These are phyloP conservation scores for Spathaspora hagerdaliae DNA, from an alignment of 805 yeast species.

Conservation along the genomic window DNA sequence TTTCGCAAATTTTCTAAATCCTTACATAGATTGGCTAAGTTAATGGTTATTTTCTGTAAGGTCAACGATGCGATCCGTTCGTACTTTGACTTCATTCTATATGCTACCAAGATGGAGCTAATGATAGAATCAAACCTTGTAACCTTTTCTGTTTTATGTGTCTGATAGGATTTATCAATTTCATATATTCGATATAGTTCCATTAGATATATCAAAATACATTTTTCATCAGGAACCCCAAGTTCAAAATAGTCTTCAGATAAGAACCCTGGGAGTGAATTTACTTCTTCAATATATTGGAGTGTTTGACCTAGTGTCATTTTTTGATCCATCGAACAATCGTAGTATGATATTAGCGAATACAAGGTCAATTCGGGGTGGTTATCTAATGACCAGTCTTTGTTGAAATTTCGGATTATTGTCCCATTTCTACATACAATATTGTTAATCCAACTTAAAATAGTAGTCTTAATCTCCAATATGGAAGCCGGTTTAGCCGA, in stretches of 20 bases:
- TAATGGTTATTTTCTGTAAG: background rate
- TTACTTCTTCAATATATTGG: constrained; percentile 33
- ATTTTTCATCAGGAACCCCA: constrained; percentile 51
- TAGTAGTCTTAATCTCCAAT: constrained; percentile 24
- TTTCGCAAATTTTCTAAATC: background rate
- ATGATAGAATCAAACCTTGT: background rate
- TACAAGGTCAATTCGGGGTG: background rate
- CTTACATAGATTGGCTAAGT: too few species aligned
- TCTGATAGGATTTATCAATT: constrained; percentile 1
- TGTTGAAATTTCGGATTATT: constrained; percentile 44
- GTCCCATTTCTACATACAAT: constrained; percentile 8
- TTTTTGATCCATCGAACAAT: background rate
- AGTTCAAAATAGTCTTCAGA: constrained; percentile 52
- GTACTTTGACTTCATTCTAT: constrained; percentile 1
- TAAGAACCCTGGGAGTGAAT: constrained; percentile 43
- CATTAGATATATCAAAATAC: constrained; percentile 54
- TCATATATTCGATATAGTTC: constrained; percentile 51
- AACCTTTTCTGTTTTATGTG: background rate
- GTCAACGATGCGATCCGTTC: background rate
- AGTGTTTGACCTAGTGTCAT: constrained; percentile 26
- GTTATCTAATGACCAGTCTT: constrained; percentile 43
- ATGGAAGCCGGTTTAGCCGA: constrained; percentile 21
- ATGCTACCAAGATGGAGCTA: background rate
- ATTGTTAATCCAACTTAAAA: constrained; percentile 51
- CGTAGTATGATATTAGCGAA: background rate